Conservation (phyloP, 768 basidiomycete species). For the Boletus rubescentipes region DNA sequence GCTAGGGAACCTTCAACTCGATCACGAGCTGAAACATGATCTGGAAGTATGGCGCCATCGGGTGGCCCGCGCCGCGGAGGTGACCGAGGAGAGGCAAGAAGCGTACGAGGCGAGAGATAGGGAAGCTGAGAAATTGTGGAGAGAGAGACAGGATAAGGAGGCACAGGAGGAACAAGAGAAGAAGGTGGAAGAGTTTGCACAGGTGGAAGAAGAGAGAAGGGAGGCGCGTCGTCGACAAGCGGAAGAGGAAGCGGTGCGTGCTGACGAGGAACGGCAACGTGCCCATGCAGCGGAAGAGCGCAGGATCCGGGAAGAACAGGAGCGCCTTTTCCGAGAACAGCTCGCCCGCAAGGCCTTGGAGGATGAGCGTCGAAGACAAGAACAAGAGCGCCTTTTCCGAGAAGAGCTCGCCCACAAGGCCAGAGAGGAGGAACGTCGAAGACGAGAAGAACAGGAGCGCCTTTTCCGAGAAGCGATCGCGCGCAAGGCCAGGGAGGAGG, state of each 20-base stretch:
- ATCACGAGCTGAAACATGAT: slow-evolving; percentile 10
- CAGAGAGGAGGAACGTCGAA: slow-evolving; percentile 14
- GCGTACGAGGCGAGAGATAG: slow-evolving; percentile 22
- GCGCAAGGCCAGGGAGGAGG: too few relatives aligned
- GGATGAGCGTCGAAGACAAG: slow-evolving; percentile 12
- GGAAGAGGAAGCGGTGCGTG: slow-evolving; percentile 17
- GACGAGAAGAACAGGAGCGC: slow-evolving; percentile 20
- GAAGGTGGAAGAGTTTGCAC: slow-evolving; percentile 24
- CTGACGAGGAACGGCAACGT: slow-evolving; percentile 15
- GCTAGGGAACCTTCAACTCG: slow-evolving; percentile 12
- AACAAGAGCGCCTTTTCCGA: slow-evolving; percentile 17
- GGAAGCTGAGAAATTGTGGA: slow-evolving; percentile 17
- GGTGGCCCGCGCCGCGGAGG: slow-evolving; percentile 22
- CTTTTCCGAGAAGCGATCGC: slow-evolving; percentile 6
- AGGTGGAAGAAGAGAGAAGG: slow-evolving; percentile 1
- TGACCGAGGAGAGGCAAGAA: slow-evolving; percentile 8
- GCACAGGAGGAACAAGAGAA: slow-evolving; percentile 11
- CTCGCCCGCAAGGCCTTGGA: slow-evolving; percentile 14
- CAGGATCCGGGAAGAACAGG: slow-evolving; percentile 22
- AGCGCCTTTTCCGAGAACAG: slow-evolving; percentile 7
- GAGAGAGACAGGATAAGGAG: slow-evolving; percentile 14
- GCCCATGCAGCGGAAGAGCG: slow-evolving; percentile 26
- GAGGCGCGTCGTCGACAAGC: slow-evolving; percentile 2
- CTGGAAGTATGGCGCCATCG: slow-evolving; percentile 24
- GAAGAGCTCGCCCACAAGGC: slow-evolving; percentile 6